Evolutionary conservation across 805 yeast genomes (phyloP), one percentile per base, ranked within the genome.

Genomic region (Isabelozyma heimii): DNA sequence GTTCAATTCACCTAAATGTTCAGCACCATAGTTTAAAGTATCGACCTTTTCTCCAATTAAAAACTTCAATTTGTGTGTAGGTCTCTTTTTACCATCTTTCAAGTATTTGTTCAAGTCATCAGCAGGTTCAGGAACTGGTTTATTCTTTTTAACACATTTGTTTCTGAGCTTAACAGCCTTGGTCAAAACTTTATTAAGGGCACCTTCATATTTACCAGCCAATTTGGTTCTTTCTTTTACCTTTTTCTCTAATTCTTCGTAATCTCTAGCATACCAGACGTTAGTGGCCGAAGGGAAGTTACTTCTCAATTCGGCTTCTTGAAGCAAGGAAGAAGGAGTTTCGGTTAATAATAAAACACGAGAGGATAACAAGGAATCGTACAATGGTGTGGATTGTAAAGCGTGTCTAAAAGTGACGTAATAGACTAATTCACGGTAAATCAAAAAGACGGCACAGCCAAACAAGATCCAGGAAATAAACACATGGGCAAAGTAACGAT

Each of bases 31-130:
- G 46, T 85, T 80, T 60, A 92, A 80, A 33, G 97, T 87, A 59
- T 86, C 85, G 48, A 91, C 97, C 70, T 91, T 91, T 69, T 87
- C 69, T 50, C 97, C 96, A 57, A 85, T 76, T 50, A 87, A 67
- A 48, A 82, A 83, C 60, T 80, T 81, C 58, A 90, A 77, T 54
- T 81, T 81, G 68, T 89, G 92, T 33, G 89, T 85, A 43, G 97
- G 97, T 57, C 92, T 80, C 73, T 90, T 91, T 56, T 72, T 72
- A 39, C 76, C 77, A 50, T 72, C 75, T 68, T 87, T 85, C 52
- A 90, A 82, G 65, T 88, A 90, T 41, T 82, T 74, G 52, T 76
- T 73, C 43, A 84, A 59, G 52, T 79, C 84, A 60, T 83, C 75
- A 46, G 73, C 77, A 4, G 87, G 84, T 52, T 75, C 77, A 16